A percentile compares a stretch with the other conserved stretches of the same genome.
Conservation (phyloP, 164 flowering plant genomes). For the Vitis rotundifolia region DNA sequence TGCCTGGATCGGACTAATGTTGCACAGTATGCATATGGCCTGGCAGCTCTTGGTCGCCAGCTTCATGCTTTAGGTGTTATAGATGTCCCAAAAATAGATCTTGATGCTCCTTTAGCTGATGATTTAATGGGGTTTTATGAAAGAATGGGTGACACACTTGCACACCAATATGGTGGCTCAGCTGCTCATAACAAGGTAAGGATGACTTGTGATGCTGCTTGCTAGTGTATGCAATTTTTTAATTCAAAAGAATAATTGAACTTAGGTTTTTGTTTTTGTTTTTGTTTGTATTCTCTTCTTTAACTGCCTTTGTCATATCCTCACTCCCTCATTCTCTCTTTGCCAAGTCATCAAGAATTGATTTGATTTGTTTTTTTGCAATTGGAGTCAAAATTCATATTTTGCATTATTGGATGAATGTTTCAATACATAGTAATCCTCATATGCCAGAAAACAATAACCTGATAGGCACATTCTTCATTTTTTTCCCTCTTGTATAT, state of each 20-base stretch:
- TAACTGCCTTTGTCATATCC: too few relatives aligned
- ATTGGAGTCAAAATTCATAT: too few relatives aligned
- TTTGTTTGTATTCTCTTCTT: too few relatives aligned
- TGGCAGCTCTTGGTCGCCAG: constrained; percentile 57
- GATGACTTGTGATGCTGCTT: neutral
- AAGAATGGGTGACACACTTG: constrained; percentile 61
- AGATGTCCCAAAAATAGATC: constrained; percentile 35
- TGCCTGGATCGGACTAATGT: constrained; percentile 62
- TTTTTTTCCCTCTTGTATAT: too few relatives aligned
- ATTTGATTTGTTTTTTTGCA: neutral
- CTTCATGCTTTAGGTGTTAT: constrained; percentile 34
- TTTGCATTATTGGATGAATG: too few relatives aligned
- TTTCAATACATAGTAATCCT: too few relatives aligned
- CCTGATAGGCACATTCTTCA: too few relatives aligned
- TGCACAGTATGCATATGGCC: constrained; percentile 58
- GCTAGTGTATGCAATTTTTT: neutral
- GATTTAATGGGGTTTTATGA: constrained; percentile 50
- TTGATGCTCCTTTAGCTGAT: constrained; percentile 43
- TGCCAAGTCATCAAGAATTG: neutral
- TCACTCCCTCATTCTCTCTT: neutral
- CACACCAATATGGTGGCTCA: constrained; percentile 65
- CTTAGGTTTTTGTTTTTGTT: too few relatives aligned
- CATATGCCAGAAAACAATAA: too few relatives aligned
- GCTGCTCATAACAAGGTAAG: constrained; percentile 62
- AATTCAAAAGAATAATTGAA: too few relatives aligned